Evolutionary conservation across 2,329 filamentous ascomycete species (phyloP), one percentile per base, ranked within the genome.

Genomic region (Paecilomyces fulvus): DNA sequence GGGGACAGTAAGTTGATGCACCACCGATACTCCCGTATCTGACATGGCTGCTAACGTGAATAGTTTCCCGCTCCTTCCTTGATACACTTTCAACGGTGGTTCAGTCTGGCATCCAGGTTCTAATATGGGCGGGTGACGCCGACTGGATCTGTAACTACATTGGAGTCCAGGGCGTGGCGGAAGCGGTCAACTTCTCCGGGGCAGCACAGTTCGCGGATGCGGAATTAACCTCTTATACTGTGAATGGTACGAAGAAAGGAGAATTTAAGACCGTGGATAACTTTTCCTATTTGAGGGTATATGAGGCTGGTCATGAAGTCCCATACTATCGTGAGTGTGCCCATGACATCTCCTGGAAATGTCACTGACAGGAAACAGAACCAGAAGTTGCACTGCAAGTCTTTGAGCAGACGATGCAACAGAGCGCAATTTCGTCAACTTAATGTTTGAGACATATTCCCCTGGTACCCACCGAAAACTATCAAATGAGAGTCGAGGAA

Each of bases 331-430:
- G 78, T 63, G 76, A 76, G 57, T 69, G 37, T 2, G 20, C 14
- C 14, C 17, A 6, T 8, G 12, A 28, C 3, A 9, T 17, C n/a
- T 43, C 37, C 14, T 8, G 7, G 14, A 12, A 20, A 17, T 43
- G 2, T 17, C 5, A 80, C 84, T 67, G 76, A 84, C 50, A 81
- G 14, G 3, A 21, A 49, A 10, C 37, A 54, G 52, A 54, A 30
- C 52, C 52, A 8, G 37, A 43, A 12, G 23, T 30, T 30, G 21
- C 52, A 10, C 20, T 54, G 17, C 52, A 54, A n/a, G 52, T 92
- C 60, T 74, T 87, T 61, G 84, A 84, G 58, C 81, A 89, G 70
- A 85, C 54, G 21, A 30, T 56, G 20, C 49, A 46, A 33, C 37
- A 56, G 10, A 43, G 30, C 17, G 52, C 37, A 20, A 54, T 54